phyloP scores from a whole-genome alignment of 176 grass and related monocot genomes.

The Hyparrhenia diplandra region DNA sequence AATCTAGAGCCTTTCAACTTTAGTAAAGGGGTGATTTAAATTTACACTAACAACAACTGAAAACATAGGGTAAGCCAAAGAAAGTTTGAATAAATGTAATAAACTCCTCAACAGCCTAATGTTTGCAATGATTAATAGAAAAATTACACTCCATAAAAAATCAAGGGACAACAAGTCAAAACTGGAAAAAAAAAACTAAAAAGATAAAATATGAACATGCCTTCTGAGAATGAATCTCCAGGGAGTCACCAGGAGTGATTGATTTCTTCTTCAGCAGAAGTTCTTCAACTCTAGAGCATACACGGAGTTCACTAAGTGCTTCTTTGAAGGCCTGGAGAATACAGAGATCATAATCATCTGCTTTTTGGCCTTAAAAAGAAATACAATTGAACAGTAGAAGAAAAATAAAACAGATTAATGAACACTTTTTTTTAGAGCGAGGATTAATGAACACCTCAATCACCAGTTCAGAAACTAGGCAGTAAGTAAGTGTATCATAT shows the following conservation, averaged over 20 bases:
- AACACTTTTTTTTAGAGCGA: neutral
- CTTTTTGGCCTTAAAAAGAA: neutral
- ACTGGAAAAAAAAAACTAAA: conserved; percentile 1
- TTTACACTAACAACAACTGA: neutral
- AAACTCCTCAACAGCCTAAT: neutral
- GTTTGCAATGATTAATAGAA: neutral
- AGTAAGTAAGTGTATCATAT: neutral
- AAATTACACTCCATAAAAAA: neutral
- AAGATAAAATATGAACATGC: conserved; percentile 38
- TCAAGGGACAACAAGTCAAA: neutral
- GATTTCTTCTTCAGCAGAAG: conserved; percentile 83
- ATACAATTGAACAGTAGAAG: conserved; percentile 11
- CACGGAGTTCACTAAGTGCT: conserved; percentile 66
- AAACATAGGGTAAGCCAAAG: neutral
- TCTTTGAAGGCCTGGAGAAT: conserved; percentile 72
- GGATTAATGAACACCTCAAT: neutral
- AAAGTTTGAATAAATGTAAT: neutral
- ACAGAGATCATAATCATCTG: neutral
- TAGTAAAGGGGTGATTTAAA: neutral
- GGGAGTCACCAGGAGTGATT: conserved; percentile 72
- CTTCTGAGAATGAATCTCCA: conserved; percentile 88
- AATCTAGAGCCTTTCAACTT: neutral
- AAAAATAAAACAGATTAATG: neutral
- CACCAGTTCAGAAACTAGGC: neutral
- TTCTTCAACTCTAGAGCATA: conserved; percentile 82